Conservation (phyloP, 768 basidiomycete species). For the Suillus hirtellus region DNA sequence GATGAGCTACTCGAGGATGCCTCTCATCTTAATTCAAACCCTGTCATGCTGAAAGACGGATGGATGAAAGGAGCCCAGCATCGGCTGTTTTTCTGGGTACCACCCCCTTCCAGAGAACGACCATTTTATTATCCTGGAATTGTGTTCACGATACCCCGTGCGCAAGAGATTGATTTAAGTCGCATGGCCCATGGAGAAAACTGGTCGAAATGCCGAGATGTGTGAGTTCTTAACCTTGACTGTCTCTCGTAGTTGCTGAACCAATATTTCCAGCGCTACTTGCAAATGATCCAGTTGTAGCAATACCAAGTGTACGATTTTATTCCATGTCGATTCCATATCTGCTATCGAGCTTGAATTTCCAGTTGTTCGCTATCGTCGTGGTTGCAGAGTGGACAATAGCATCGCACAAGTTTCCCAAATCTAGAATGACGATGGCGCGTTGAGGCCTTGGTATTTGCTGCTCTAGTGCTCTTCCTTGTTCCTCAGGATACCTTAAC, state of each 20-base stretch:
- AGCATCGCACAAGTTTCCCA: too few species aligned
- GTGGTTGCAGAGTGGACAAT: too few species aligned
- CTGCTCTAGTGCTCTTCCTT: too few species aligned
- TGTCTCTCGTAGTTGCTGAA: not conserved
- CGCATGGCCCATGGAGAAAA: not conserved
- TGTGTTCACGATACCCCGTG: not conserved
- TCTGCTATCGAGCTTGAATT: not conserved
- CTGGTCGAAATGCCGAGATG: not conserved
- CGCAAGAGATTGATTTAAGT: not conserved
- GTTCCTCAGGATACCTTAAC: too few species aligned
- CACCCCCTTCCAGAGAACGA: not conserved
- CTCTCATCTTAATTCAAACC: too few species aligned
- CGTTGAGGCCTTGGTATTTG: too few species aligned
- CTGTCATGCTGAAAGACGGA: too few species aligned
- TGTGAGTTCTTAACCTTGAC: not conserved
- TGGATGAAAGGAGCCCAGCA: not conserved
- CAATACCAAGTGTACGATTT: not conserved
- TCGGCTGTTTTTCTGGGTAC: not conserved
- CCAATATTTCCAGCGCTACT: not conserved
- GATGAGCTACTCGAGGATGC: too few species aligned
- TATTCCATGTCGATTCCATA: not conserved
- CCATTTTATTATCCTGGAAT: not conserved
- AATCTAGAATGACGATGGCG: too few species aligned
- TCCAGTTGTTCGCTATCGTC: not conserved
- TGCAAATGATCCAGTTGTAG: not conserved